phyloP scores from a whole-genome alignment of 305 asterid genomes.

The Plantago coronopus region DNA sequence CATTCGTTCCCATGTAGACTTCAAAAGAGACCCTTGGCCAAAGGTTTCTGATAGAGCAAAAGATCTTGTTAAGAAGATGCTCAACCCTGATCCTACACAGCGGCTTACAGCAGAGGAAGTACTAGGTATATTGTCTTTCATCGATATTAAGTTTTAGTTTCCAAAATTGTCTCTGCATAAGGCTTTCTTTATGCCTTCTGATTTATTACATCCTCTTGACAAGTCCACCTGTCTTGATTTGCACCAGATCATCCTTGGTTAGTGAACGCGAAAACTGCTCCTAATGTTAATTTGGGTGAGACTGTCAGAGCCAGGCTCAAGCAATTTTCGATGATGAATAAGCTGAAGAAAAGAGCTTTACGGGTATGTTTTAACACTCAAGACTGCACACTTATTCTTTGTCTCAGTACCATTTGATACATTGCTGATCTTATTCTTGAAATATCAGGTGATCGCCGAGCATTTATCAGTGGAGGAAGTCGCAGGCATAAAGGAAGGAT shows the following conservation, averaged over 20 bases:
- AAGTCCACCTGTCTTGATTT: constrained; percentile 21
- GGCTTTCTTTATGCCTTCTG: not conserved
- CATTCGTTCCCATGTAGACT: constrained; percentile 50
- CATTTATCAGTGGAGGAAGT: constrained; percentile 63
- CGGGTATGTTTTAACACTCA: constrained; percentile 33
- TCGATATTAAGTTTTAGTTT: not conserved
- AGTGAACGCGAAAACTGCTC: constrained; percentile 58
- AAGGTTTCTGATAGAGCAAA: constrained; percentile 65
- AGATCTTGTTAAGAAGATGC: constrained; percentile 65
- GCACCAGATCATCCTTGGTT: constrained; percentile 76
- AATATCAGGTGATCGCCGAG: constrained; percentile 56
- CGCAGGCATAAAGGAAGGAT: constrained; percentile 55
- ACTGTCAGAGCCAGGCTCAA: constrained; percentile 60
- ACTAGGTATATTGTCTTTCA: constrained; percentile 33
- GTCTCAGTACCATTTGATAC: not conserved
- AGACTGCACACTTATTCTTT: not conserved
- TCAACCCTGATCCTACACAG: constrained; percentile 48
- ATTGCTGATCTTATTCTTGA: constrained; percentile 18
- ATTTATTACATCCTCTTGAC: constrained; percentile 14
- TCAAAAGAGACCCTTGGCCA: constrained; percentile 67
- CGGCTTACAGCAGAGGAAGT: constrained; percentile 59
- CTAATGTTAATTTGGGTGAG: constrained; percentile 62
- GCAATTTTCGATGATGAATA: constrained; percentile 66
- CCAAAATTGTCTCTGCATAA: not conserved
- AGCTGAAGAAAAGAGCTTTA: constrained; percentile 61